These are phyloP conservation scores for Aechmea fasciata DNA, from an alignment of 176 grass and related monocot genomes.

Conservation along the genomic window DNA sequence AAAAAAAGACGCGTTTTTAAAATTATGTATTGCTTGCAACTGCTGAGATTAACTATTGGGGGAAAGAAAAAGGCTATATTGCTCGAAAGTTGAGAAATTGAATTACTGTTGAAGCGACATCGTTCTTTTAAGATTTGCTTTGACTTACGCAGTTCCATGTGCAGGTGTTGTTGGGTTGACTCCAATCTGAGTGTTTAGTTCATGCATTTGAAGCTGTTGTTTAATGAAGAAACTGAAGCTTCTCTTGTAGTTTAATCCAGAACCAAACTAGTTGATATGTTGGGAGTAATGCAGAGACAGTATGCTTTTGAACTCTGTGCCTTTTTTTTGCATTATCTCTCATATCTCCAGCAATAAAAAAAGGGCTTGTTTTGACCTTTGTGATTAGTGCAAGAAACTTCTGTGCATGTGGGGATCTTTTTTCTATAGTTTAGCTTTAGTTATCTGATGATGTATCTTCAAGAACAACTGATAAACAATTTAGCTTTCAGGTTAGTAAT, in stretches of 20 bases:
- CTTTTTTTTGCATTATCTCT: not conserved
- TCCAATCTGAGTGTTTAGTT: constrained; percentile 28
- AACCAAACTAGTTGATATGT: not conserved
- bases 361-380: not conserved
- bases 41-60: no score
- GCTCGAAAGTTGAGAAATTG: not conserved
- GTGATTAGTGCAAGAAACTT: not conserved
- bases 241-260: not conserved
- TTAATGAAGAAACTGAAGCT: not conserved
- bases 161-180: constrained; percentile 93
- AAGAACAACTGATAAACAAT: no score
- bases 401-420: not conserved
- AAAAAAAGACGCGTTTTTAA: no score
- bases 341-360: not conserved
- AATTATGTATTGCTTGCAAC: no score
- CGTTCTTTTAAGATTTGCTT: not conserved
- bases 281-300: not conserved
- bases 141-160: constrained; percentile 7
- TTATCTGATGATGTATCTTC: not conserved
- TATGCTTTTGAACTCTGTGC: not conserved
- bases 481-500: no score
- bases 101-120: not conserved
- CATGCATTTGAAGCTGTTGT: constrained; percentile 7
- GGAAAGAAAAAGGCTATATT: no score
- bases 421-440: not conserved